Evolutionary conservation across 1,284 basidiomycete genomes (phyloP), one percentile per base, ranked within the genome.

Genomic region (Trichosporon ovoides): DNA sequence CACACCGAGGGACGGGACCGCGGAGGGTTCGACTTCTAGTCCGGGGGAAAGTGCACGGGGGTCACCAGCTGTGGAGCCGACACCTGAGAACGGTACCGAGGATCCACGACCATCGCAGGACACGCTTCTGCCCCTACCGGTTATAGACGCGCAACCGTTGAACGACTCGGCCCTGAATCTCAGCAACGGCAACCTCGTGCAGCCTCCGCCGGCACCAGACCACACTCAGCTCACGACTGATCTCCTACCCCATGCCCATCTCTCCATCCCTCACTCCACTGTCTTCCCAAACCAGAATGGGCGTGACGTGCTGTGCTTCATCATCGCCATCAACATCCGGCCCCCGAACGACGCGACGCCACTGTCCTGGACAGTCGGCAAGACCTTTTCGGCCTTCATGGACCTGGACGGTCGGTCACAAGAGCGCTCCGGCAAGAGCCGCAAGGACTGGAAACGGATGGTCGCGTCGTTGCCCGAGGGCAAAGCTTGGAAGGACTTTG

Each of bases 401-500:
- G 85, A 83, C 48, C 81, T 98, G 51, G 95, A 98, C 69, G 71
- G 73, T 31, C 72, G 72, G 33, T 75, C 84, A 38, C 78, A 79
- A 79, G 85, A 69, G 77, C 87, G 59, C 77, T 87, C 67, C 78
- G 86, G 70, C 73, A 74, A 73, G 57, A 81, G 68, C 19, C 82
- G 81, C 59, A 87, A 89, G 62, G 87, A 81, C 81, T 84, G 83
- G 66, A 81, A 87, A 50, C 82, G 82, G 24, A 89, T 91, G 79
- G 85, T 98, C 55, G 85, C 83, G 19, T 81, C 80, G 46, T 76
- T 98, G 57, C 95, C 95, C 2, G 95, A 98, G 72, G 89, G 89
- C 55, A 88, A 87, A 74, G 80, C 96, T 10, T 98, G 95, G 88
- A 94, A 87, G 74, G 95, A 98, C 77, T 91, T 96, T 75, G 94